Base-by-base conservation (phyloP, 306 rosid species). In the Pterocarpus macrocarpus region DNA sequence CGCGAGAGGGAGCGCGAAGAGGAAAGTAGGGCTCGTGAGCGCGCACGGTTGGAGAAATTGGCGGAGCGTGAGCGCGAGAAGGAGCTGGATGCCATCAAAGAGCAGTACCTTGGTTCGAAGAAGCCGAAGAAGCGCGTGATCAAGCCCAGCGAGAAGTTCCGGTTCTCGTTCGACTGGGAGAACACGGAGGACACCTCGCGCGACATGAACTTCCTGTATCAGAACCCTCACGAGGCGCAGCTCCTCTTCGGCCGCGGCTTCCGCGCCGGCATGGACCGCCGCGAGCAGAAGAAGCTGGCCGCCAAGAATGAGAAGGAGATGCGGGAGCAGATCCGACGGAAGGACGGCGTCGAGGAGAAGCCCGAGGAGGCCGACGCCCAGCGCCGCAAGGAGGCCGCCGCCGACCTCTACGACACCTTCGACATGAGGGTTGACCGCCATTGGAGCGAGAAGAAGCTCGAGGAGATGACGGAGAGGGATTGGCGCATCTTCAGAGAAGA, bases 401-500 rank as follows among this genome's bases (percentile, higher is more conserved):
- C 97, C 0, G 94, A 94, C 2, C 44, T 85, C 8, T 94, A 94
- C 45, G 97, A 92, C 36, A 84, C 92, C 2, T 90, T 94, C 34
- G 98, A 94, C 65, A 92, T 92, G 98, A 88, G 96, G 47, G 95
- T 94, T 1, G 98, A 94, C 47, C 92, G 97, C 8, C 98, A 94
- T 56, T 94, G 97, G 98, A 94, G 89, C 13, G 97, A 94, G 61
- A 94, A 94, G 90, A 92, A 92, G 86, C 95, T 94, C 0, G 95
- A 94, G 39, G 98, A 94, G 81, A 94, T 94, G 97, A 88, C 89
- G 0, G 98, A 94, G 85, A 81, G 95, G 65, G 98, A 94, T 63
- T 94, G 97, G 98, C 90, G 98, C 56, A 92, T 94, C 15, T 94
- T 94, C 68, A 83, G 98, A 5, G 98, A 94, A 83, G 97, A 94